These are phyloP conservation scores for Withania somnifera DNA, from an alignment of 305 asterid genomes.

Conservation along the genomic window DNA sequence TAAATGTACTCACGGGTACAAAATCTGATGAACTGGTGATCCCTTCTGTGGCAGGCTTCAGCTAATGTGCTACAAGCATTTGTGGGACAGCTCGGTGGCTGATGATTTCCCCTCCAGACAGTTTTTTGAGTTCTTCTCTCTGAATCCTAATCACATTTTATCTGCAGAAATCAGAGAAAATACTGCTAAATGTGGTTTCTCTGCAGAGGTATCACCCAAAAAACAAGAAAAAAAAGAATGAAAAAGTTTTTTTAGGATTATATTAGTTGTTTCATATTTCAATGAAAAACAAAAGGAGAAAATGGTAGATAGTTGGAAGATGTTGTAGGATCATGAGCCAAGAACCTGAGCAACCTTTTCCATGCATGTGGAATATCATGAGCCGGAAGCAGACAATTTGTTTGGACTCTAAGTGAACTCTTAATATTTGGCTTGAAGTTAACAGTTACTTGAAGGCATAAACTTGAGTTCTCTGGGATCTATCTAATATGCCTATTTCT, in stretches of 20 bases:
- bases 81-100: slow-evolving; percentile 75
- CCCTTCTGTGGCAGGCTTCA: slow-evolving; percentile 59
- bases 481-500: background rate
- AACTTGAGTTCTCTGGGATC: background rate
- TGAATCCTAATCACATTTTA: slow-evolving; percentile 51
- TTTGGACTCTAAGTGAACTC: background rate
- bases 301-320: background rate
- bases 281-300: background rate
- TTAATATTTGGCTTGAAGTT: background rate
- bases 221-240: background rate
- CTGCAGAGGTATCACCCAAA: slow-evolving; percentile 45
- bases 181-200: slow-evolving; percentile 55
- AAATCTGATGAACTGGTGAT: background rate
- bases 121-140: slow-evolving; percentile 67
- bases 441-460: background rate
- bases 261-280: background rate
- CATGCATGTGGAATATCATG: background rate
- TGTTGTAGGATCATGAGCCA: background rate
- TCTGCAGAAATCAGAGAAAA: slow-evolving; percentile 50
- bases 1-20: background rate
- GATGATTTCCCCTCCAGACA: slow-evolving; percentile 44
- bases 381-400: background rate
- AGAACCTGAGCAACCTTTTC: background rate
- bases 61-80: slow-evolving; percentile 79
- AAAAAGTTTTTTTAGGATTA: background rate